phyloP scores from a whole-genome alignment of 1,139 yeast species.

The Kodamaea ohmeri region DNA sequence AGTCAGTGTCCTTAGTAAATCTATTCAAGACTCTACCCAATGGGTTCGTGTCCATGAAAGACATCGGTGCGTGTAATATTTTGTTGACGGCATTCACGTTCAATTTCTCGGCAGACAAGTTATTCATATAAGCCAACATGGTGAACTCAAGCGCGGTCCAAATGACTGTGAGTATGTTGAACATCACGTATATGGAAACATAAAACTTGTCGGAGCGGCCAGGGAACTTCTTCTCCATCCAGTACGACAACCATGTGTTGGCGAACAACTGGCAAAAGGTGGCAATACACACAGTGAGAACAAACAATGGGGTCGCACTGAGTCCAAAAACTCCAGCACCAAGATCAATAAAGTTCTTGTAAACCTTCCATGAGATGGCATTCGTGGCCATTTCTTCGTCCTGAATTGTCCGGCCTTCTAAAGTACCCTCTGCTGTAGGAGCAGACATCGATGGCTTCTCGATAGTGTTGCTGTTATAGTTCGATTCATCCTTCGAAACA shows the following conservation, averaged over 20 bases:
- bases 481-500: slow-evolving; percentile 9
- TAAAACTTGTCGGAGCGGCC: slow-evolving; percentile 22
- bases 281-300: slow-evolving; percentile 20
- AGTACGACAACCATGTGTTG: slow-evolving; percentile 40
- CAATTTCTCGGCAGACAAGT: slow-evolving; percentile 37
- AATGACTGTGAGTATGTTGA: slow-evolving; percentile 40
- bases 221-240: slow-evolving; percentile 31
- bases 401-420: slow-evolving; percentile 26
- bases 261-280: slow-evolving; percentile 29
- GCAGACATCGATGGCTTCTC: no score
- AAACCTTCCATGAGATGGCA: slow-evolving; percentile 31
- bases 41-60: slow-evolving; percentile 45
- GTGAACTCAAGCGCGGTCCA: slow-evolving; percentile 52
- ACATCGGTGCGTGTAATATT: slow-evolving; percentile 45
- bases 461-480: slow-evolving; percentile 8
- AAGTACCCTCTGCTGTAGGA: slow-evolving; percentile 1
- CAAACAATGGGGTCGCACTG: slow-evolving; percentile 30
- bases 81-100: slow-evolving; percentile 37
- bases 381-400: slow-evolving; percentile 42
- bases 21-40: slow-evolving; percentile 49
- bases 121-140: slow-evolving; percentile 53
- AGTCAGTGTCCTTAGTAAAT: slow-evolving; percentile 54
- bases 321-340: slow-evolving; percentile 55
- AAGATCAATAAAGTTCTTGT: slow-evolving; percentile 46
- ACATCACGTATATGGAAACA: slow-evolving; percentile 30